Evolutionary conservation across 371 early-diverging fungal genomes (phyloP).

Genomic region (Syncephalastrum contaminatum): DNA sequence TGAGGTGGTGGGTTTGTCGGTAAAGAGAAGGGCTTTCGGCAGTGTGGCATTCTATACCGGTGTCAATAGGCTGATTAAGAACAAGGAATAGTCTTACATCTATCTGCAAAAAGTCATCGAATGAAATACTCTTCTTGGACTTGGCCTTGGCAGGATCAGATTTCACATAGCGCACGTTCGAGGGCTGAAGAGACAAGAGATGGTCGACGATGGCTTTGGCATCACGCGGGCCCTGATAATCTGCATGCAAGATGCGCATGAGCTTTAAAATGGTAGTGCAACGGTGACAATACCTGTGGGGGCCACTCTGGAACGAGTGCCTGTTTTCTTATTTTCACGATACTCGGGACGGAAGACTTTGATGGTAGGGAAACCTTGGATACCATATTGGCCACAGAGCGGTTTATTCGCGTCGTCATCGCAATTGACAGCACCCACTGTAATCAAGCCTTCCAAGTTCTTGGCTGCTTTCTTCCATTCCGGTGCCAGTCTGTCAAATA

Average conservation of each 20-base stretch:
- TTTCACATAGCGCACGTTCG: slow-evolving; percentile 53
- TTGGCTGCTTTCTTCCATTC: slow-evolving; percentile 86
- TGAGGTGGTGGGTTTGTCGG: slow-evolving; percentile 70
- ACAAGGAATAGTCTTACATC: slow-evolving; percentile 38
- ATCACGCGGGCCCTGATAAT: slow-evolving; percentile 84
- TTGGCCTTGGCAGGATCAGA: slow-evolving; percentile 47
- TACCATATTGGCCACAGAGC: slow-evolving; percentile 74
- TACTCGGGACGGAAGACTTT: slow-evolving; percentile 73
- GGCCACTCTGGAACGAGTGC: slow-evolving; percentile 48
- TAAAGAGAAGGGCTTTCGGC: slow-evolving; percentile 76
- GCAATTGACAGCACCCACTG: slow-evolving; percentile 88
- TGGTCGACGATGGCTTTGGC: slow-evolving; percentile 75
- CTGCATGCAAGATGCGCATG: slow-evolving; percentile 30
- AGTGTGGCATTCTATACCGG: slow-evolving; percentile 35
- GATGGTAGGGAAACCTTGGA: slow-evolving; percentile 95
- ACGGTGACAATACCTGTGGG: slow-evolving; percentile 45
- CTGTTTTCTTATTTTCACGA: slow-evolving; percentile 48
- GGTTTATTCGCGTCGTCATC: slow-evolving; percentile 76
- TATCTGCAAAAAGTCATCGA: slow-evolving; percentile 52
- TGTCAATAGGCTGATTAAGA: background rate
- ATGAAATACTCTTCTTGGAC: slow-evolving; percentile 53
- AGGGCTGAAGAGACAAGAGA: slow-evolving; percentile 62
- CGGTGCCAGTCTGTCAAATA: slow-evolving; percentile 63
- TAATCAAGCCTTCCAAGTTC: slow-evolving; percentile 77
- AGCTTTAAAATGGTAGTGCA: too few relatives aligned